These are phyloP conservation scores for Flaveria brownii DNA, from an alignment of 129 eudicot species.

Conservation along the genomic window DNA sequence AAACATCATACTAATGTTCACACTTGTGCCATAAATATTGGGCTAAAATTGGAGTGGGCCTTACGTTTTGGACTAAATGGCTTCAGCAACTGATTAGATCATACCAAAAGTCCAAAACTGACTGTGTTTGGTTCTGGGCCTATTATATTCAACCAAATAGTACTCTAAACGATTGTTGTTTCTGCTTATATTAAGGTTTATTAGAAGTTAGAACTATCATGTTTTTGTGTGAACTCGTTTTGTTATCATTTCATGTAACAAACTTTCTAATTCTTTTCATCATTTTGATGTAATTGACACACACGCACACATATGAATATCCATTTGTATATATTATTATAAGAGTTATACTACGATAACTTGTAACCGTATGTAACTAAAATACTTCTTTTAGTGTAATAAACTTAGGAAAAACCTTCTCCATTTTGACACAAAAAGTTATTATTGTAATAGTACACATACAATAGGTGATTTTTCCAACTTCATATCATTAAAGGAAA, in stretches of 20 bases:
- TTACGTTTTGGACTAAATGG: slow-evolving; percentile 3
- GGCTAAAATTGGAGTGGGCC: slow-evolving; percentile 22
- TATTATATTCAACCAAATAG: neutral
- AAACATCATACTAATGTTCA: neutral
- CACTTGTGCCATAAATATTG: neutral
- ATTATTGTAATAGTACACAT: too few species aligned
- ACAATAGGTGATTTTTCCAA: too few species aligned
- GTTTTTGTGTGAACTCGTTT: neutral
- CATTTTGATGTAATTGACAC: neutral
- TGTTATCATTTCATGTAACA: neutral
- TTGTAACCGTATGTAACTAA: neutral
- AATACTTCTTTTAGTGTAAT: neutral
- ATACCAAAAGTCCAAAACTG: neutral
- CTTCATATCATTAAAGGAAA: too few species aligned
- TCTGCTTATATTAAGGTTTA: neutral
- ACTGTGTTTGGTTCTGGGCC: neutral
- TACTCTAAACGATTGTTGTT: neutral
- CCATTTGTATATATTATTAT: neutral
- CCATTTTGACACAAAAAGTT: too few species aligned
- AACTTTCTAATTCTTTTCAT: too few species aligned
- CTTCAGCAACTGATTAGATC: neutral
- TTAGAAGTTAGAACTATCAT: neutral
- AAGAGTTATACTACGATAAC: neutral
- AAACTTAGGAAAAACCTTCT: neutral
- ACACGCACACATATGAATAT: neutral